phyloP scores from a whole-genome alignment of 2,329 filamentous ascomycete species.

The Penicillium sp. region DNA sequence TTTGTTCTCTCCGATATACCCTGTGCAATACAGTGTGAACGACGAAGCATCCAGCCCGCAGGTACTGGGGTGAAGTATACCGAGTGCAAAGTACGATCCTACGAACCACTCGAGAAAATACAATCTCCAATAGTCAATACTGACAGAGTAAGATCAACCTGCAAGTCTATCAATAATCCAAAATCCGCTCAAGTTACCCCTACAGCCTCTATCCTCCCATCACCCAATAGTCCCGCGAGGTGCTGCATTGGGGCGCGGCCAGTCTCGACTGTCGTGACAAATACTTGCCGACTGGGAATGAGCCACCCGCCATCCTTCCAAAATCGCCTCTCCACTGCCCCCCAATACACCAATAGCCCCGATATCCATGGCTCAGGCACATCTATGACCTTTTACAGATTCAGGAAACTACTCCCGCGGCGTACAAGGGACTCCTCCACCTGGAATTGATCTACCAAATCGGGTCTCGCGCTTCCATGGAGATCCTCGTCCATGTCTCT shows the following conservation, averaged over 20 bases:
- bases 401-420: background rate
- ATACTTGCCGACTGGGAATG: background rate
- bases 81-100: background rate
- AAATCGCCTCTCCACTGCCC: background rate
- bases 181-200: background rate
- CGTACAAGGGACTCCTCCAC: background rate
- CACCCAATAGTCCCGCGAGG: background rate
- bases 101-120: background rate
- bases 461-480: conserved; percentile 18
- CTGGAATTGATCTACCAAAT: background rate
- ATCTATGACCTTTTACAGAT: background rate
- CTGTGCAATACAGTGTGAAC: no score
- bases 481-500: conserved; percentile 47
- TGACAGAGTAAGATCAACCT: background rate
- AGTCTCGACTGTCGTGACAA: background rate
- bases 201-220: background rate
- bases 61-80: background rate
- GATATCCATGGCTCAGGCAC: background rate
- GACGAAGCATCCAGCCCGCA: no score
- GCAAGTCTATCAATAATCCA: background rate
- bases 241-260: background rate
- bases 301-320: background rate
- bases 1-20: no score
- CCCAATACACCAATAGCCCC: background rate
- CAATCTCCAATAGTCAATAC: background rate